Conservation (phyloP, 768 basidiomycete species). For the Agrocybe pediades region DNA sequence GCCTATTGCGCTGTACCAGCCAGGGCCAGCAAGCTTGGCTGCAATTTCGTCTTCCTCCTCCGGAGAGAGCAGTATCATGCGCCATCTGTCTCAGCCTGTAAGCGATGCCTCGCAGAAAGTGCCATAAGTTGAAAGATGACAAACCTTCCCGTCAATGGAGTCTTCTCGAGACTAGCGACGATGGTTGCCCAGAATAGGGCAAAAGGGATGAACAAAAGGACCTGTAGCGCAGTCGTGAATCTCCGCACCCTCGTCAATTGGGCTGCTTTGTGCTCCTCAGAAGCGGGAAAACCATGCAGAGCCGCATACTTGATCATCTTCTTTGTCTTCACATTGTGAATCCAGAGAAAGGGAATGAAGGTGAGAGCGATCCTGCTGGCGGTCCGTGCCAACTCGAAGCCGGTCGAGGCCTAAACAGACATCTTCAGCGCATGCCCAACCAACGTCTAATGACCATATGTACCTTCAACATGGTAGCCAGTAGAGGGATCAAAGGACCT, state of each 20-base stretch:
- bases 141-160: slow-evolving; percentile 85
- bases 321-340: slow-evolving; percentile 56
- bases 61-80: slow-evolving; percentile 86
- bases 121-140: slow-evolving; percentile 20
- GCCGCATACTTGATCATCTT: slow-evolving; percentile 53
- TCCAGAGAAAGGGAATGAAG: slow-evolving; percentile 67
- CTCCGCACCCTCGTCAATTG: slow-evolving; percentile 50
- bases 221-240: slow-evolving; percentile 50
- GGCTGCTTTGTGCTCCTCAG: slow-evolving; percentile 52
- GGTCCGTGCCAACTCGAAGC: slow-evolving; percentile 70
- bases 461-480: slow-evolving; percentile 68
- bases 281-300: slow-evolving; percentile 48
- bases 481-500: slow-evolving; percentile 50
- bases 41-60: slow-evolving; percentile 92
- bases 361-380: slow-evolving; percentile 74
- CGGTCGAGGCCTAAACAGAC: slow-evolving; percentile 64
- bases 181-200: slow-evolving; percentile 69
- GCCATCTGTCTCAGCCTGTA: slow-evolving; percentile 61
- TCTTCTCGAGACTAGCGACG: slow-evolving; percentile 71
- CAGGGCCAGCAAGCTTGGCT: slow-evolving; percentile 75
- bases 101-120: slow-evolving; percentile 1
- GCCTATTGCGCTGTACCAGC: slow-evolving; percentile 85
- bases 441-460: slow-evolving; percentile 6
- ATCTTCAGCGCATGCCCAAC: slow-evolving; percentile 1
- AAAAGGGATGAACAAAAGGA: slow-evolving; percentile 62